A percentile compares a stretch with the other conserved stretches of the same genome.
These are phyloP conservation scores for Tylopilus felleus DNA, from an alignment of 768 basidiomycete genomes.

Conservation along the genomic window DNA sequence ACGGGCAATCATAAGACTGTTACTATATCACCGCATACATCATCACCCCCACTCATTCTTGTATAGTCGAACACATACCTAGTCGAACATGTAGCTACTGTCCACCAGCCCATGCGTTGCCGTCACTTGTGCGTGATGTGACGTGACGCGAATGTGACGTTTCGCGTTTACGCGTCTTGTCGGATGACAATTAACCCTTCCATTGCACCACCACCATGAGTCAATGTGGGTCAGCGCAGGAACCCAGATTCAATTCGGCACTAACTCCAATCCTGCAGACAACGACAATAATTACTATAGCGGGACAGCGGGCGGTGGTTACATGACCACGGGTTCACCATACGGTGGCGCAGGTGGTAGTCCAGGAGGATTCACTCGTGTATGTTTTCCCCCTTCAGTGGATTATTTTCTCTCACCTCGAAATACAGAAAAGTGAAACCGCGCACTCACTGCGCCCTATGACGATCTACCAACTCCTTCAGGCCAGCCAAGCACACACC, in stretches of 20 bases:
- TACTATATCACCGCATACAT: slow-evolving; percentile 5
- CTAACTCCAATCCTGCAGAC: slow-evolving; percentile 16
- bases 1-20: slow-evolving; percentile 28
- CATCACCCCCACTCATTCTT: slow-evolving; percentile 28
- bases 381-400: slow-evolving; percentile 24
- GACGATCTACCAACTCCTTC: slow-evolving; percentile 70
- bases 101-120: too few species aligned
- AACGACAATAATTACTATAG: slow-evolving; percentile 42
- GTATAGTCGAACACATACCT: slow-evolving; percentile 13
- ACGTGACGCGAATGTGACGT: slow-evolving; percentile 21
- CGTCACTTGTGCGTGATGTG: slow-evolving; percentile 7
- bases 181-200: slow-evolving; percentile 1
- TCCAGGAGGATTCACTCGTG: slow-evolving; percentile 50
- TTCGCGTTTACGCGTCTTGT: slow-evolving; percentile 29
- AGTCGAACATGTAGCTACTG: not conserved
- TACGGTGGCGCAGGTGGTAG: slow-evolving; percentile 54
- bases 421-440: slow-evolving; percentile 34
- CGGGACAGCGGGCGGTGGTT: slow-evolving; percentile 50
- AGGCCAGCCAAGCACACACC: slow-evolving; percentile 77
- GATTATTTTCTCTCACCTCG: not conserved
- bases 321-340: slow-evolving; percentile 57
- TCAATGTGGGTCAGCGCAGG: slow-evolving; percentile 34
- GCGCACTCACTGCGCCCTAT: slow-evolving; percentile 64
- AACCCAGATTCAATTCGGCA: not conserved
- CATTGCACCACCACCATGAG: slow-evolving; percentile 35